Evolutionary conservation across 1,284 basidiomycete genomes (phyloP).

Genomic region (Naganishia albida): DNA sequence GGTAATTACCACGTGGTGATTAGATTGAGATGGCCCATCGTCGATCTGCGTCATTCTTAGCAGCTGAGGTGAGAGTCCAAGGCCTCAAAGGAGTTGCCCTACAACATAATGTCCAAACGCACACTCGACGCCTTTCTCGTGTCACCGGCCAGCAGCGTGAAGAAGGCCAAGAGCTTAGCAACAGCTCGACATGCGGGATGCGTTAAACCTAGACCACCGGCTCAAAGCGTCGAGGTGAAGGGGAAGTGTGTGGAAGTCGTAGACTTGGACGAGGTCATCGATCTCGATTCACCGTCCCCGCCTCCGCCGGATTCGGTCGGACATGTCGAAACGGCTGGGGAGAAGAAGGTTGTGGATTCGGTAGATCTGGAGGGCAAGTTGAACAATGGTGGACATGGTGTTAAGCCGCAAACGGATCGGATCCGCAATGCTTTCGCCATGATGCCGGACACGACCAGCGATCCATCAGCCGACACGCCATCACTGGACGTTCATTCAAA

Average conservation of each 20-base stretch:
- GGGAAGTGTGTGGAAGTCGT: background rate
- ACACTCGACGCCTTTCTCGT: conserved; percentile 22
- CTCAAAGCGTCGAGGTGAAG: conserved; percentile 1
- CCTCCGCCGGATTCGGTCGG: background rate
- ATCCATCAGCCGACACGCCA: conserved; percentile 14
- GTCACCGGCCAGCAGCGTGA: conserved; percentile 2
- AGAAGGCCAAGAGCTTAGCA: background rate
- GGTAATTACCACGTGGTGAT: background rate
- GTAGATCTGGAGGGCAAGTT: too few species aligned
- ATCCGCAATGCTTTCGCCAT: background rate
- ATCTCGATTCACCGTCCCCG: conserved; percentile 18
- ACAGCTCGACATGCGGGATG: background rate
- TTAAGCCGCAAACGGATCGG: background rate
- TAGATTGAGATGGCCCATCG: background rate
- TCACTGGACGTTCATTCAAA: conserved; percentile 39
- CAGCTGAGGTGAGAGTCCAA: too few species aligned
- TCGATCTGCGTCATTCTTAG: background rate
- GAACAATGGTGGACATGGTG: background rate
- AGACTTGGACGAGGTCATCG: conserved; percentile 25
- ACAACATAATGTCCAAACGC: conserved; percentile 29
- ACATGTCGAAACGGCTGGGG: background rate
- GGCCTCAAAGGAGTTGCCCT: too few species aligned
- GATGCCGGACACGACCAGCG: background rate
- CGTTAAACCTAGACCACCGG: background rate
- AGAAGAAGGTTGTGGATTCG: conserved; percentile 1